Evolutionary conservation across 129 eudicot genomes (phyloP).

Genomic region (Flaveria brownii): DNA sequence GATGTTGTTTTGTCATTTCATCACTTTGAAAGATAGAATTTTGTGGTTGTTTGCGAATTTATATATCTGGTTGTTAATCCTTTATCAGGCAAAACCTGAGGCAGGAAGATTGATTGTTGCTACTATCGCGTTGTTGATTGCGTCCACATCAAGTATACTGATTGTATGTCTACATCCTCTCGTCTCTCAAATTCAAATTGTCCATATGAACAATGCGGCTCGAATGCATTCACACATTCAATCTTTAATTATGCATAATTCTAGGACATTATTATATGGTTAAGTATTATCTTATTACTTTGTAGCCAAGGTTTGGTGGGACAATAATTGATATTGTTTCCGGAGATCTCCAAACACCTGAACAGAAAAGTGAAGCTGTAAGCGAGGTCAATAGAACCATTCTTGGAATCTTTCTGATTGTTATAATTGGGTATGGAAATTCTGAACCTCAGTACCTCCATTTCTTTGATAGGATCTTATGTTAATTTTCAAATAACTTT

Average conservation of each 20-base stretch:
- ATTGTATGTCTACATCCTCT: slow-evolving; percentile 49
- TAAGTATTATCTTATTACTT: slow-evolving; percentile 16
- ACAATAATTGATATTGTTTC: slow-evolving; percentile 83
- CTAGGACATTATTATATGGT: background rate
- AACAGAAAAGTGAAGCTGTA: slow-evolving; percentile 66
- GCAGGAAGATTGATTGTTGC: slow-evolving; percentile 62
- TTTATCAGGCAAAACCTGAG: slow-evolving; percentile 82
- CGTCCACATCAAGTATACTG: slow-evolving; percentile 69
- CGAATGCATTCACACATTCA: too few relatives aligned
- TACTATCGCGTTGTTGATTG: slow-evolving; percentile 75
- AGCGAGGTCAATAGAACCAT: slow-evolving; percentile 63
- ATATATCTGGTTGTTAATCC: background rate
- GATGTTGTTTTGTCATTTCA: slow-evolving; percentile 3
- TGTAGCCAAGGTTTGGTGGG: slow-evolving; percentile 92
- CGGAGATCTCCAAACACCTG: slow-evolving; percentile 63
- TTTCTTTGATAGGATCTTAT: background rate
- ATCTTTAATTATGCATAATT: background rate
- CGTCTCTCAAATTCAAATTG: background rate
- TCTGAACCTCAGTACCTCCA: slow-evolving; percentile 3
- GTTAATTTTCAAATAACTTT: slow-evolving; percentile 5
- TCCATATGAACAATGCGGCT: background rate
- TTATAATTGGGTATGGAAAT: slow-evolving; percentile 65
- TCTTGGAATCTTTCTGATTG: slow-evolving; percentile 61
- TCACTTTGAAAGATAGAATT: background rate
- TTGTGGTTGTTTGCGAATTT: slow-evolving; percentile 2